Conservation (phyloP, 2,329 filamentous ascomycete species). For the Trichoderma breve region DNA sequence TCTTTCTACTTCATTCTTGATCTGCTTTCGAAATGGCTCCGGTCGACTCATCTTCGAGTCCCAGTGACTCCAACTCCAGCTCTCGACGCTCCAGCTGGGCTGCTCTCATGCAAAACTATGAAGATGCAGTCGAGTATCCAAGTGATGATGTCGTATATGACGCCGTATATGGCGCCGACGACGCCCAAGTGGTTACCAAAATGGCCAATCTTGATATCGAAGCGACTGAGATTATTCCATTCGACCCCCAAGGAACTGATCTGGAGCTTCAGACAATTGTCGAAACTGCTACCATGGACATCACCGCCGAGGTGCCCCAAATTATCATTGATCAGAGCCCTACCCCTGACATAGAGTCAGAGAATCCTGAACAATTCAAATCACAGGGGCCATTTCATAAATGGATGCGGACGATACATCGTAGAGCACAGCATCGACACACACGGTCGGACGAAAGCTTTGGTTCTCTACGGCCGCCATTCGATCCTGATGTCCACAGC, state of each 20-base stretch:
- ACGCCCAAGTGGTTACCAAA: slow-evolving; percentile 31
- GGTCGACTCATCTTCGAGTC: slow-evolving; percentile 28
- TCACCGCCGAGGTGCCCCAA: slow-evolving; percentile 25
- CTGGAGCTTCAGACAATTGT: slow-evolving; percentile 11
- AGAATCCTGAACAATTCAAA: slow-evolving; percentile 19
- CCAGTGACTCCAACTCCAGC: slow-evolving; percentile 1
- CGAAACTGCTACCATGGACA: background rate
- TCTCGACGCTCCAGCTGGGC: slow-evolving; percentile 19
- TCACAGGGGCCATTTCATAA: slow-evolving; percentile 57
- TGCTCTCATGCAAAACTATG: slow-evolving; percentile 13
- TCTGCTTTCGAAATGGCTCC: slow-evolving; percentile 36
- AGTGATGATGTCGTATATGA: background rate
- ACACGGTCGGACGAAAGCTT: slow-evolving; percentile 2
- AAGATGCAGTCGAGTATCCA: slow-evolving; percentile 29
- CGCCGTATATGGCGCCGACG: background rate
- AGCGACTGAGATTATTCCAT: slow-evolving; percentile 36
- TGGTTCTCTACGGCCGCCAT: background rate
- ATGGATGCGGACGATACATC: slow-evolving; percentile 71
- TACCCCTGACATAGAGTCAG: slow-evolving; percentile 12
- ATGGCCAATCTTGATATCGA: slow-evolving; percentile 29
- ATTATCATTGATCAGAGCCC: slow-evolving; percentile 29
- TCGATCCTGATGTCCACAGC: background rate
- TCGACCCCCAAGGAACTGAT: slow-evolving; percentile 39
- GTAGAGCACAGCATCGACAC: slow-evolving; percentile 47
- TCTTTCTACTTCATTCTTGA: slow-evolving; percentile 30